A percentile compares a stretch with the other conserved stretches of the same genome.
phyloP scores from a whole-genome alignment of 148 eudicot species.

The Drosera capensis region DNA sequence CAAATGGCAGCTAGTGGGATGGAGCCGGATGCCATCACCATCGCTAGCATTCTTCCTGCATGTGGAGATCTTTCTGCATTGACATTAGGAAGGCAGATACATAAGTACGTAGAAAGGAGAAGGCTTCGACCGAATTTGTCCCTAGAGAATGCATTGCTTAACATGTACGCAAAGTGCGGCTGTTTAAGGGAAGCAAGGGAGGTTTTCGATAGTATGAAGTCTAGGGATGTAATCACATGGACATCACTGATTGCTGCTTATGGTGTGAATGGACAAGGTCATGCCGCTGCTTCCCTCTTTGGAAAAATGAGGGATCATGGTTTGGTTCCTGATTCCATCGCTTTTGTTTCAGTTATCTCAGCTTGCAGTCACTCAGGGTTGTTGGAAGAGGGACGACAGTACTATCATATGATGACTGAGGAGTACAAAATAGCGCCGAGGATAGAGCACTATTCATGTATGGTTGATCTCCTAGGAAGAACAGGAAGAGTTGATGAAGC shows the following conservation, averaged over 20 bases:
- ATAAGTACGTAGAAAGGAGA: slow-evolving; percentile 29
- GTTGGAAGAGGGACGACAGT: slow-evolving; percentile 36
- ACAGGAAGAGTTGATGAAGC: slow-evolving; percentile 47
- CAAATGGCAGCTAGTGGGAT: slow-evolving; percentile 40
- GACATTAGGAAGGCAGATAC: slow-evolving; percentile 47
- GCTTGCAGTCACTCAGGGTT: slow-evolving; percentile 87
- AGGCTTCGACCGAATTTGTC: slow-evolving; percentile 46
- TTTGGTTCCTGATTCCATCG: slow-evolving; percentile 45
- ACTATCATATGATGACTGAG: slow-evolving; percentile 40
- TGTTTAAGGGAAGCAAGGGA: slow-evolving; percentile 50
- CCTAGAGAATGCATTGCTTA: slow-evolving; percentile 60
- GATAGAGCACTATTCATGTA: slow-evolving; percentile 55
- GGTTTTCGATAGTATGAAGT: slow-evolving; percentile 45
- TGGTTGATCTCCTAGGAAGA: slow-evolving; percentile 63
- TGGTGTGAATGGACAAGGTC: slow-evolving; percentile 58
- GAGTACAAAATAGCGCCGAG: slow-evolving; percentile 41
- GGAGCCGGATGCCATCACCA: slow-evolving; percentile 50
- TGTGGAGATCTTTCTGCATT: slow-evolving; percentile 82
- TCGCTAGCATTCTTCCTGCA: slow-evolving; percentile 76
- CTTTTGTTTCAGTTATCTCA: slow-evolving; percentile 62
- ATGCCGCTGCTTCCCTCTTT: slow-evolving; percentile 36
- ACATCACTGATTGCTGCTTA: slow-evolving; percentile 74
- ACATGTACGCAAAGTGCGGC: slow-evolving; percentile 89
- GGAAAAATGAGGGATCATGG: slow-evolving; percentile 36
- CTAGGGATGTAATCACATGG: slow-evolving; percentile 68